Evolutionary conservation across 495 filamentous ascomycete species (phyloP).

Genomic region (Podospora australis): DNA sequence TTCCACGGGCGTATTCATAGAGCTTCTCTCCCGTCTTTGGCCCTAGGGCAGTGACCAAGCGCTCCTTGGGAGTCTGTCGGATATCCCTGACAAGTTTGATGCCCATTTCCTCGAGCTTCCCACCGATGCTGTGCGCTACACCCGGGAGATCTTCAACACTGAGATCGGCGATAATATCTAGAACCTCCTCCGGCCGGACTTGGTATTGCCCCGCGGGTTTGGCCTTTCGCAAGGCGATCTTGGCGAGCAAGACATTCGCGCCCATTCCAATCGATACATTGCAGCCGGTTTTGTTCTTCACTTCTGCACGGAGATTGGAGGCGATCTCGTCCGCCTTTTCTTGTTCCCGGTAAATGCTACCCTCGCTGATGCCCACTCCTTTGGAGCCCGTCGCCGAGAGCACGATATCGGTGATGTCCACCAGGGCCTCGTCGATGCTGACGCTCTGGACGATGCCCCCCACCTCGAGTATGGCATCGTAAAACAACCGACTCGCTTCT

Average conservation of each 20-base stretch:
- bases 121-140: slow-evolving; percentile 76
- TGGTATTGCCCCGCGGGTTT: slow-evolving; percentile 93
- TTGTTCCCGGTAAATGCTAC: slow-evolving; percentile 74
- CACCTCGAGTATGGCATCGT: slow-evolving; percentile 70
- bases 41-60: slow-evolving; percentile 63
- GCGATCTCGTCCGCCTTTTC: slow-evolving; percentile 73
- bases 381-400: slow-evolving; percentile 60
- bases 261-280: slow-evolving; percentile 94
- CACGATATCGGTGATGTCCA: slow-evolving; percentile 68
- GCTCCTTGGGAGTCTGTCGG: slow-evolving; percentile 66
- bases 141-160: slow-evolving; percentile 78
- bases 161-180: slow-evolving; percentile 68
- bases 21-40: slow-evolving; percentile 90
- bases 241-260: slow-evolving; percentile 81
- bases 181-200: slow-evolving; percentile 68
- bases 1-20: slow-evolving; percentile 84
- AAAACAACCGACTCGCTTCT: slow-evolving; percentile 82
- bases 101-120: slow-evolving; percentile 81
- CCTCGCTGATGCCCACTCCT: slow-evolving; percentile 61
- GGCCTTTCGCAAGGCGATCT: slow-evolving; percentile 81
- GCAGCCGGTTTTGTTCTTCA: slow-evolving; percentile 71
- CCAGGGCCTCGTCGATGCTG: slow-evolving; percentile 87
- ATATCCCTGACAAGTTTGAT: slow-evolving; percentile 77
- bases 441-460: slow-evolving; percentile 88
- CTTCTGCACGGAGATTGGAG: slow-evolving; percentile 52